Conservation (phyloP, 163 green algal genomes). For the Dunaliella salina region DNA sequence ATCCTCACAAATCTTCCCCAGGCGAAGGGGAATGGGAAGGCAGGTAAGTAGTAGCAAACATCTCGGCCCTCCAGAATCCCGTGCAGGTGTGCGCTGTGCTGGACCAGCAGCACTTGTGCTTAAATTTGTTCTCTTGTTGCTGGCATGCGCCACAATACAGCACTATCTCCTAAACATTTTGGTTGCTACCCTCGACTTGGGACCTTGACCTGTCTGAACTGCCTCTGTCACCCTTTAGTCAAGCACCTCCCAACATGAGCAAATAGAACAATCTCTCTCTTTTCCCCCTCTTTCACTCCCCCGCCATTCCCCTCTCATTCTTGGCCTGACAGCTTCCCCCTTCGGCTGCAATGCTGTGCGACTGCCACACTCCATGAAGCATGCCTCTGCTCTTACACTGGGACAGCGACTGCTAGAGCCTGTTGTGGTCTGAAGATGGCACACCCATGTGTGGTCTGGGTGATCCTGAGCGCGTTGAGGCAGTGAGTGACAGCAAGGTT, state of each 20-base stretch:
- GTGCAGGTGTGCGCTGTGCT: no score
- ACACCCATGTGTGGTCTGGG: constrained; percentile 11
- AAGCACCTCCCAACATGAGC: no score
- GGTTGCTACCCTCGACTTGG: no score
- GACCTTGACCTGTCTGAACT: background rate
- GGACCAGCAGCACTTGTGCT: no score
- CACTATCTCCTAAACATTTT: no score
- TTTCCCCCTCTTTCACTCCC: background rate
- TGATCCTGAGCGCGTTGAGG: constrained; percentile 27
- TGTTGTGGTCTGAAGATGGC: constrained; percentile 22
- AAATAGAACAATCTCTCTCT: background rate
- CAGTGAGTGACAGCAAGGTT: constrained; percentile 12
- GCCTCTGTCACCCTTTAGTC: background rate
- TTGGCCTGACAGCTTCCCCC: constrained; percentile 7
- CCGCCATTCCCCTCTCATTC: background rate
- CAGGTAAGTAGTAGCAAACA: no score
- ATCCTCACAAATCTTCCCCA: no score
- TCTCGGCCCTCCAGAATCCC: no score
- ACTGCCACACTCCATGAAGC: background rate
- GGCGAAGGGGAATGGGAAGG: no score
- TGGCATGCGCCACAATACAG: no score
- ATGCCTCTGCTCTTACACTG: constrained; percentile 15
- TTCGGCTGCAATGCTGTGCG: background rate
- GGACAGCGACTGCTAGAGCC: constrained; percentile 22
- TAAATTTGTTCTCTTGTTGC: no score